Evolutionary conservation across 2,329 filamentous ascomycete species (phyloP), one percentile per base, ranked within the genome.

Genomic region (Trichoderma aggressivum): DNA sequence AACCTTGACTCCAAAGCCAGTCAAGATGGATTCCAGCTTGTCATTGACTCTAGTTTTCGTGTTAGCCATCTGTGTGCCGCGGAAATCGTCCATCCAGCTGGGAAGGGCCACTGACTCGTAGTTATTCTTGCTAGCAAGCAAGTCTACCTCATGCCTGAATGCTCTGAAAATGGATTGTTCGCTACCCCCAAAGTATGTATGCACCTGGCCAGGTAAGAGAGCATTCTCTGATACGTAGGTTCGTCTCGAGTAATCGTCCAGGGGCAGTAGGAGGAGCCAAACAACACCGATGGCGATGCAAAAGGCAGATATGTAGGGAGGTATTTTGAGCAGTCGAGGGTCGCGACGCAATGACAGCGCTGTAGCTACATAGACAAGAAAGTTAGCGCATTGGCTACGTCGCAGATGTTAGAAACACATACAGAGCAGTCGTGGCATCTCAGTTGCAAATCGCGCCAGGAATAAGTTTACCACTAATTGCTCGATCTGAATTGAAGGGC

Each of bases 151-250:
- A 78, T 93, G 90, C 77, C 92, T 90, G 80, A 97, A 98, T 8
- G 94, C 96, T 60, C 94, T 88, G 78, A 98, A 94, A 74, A 98
- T 89, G 81, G 98, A 92, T 84, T 98, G 94, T 80, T 99, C 96
- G 80, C 94, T 97, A 21, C 96, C 96, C 7, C 93, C 91, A 79
- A 99, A 99, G 82, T 99, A 99, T 1, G 96, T 97, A 82, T 98
- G 95, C 10, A 98, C 96, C 81, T 99, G 96, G 2, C 94, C 96
- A 0, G 96, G 96, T 16, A 99, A 85, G 39, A 99, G 89, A 12
- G 96, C 96, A 80, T 99, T 99, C 81, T 99, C 96, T 56, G 95
- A 98, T 71, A 99, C 96, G 81, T 99, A 99, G 1, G 95, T 99
- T 72, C 89, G 87, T 74, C 96, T 90, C 64, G 94, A 97, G 84